Conservation (phyloP, 2,329 filamentous ascomycete species). For the Biscogniauxia sp. region DNA sequence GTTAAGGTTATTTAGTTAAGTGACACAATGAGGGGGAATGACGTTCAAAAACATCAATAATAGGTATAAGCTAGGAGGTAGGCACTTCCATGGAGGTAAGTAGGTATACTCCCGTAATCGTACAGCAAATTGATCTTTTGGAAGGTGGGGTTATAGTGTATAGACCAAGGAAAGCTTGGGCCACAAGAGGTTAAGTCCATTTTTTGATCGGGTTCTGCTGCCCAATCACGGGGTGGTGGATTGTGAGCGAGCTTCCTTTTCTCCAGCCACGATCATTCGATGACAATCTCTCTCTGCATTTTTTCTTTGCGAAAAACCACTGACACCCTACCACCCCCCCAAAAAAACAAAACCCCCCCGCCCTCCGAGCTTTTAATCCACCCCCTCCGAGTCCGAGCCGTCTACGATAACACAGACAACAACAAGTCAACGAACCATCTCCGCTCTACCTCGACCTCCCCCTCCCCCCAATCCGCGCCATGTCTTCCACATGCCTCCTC, state of each 20-base stretch:
- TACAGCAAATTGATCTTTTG: not conserved
- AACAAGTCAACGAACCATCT: slow-evolving; percentile 1
- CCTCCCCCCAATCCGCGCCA: slow-evolving; percentile 36
- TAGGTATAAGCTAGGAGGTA: not conserved
- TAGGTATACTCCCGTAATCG: no score
- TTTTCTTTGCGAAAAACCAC: not conserved
- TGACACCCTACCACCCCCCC: not conserved
- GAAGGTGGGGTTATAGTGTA: no score
- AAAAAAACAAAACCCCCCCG: not conserved
- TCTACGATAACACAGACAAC: not conserved
- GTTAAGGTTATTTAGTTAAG: not conserved
- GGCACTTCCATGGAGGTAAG: no score
- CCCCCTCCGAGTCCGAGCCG: no score
- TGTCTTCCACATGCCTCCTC: slow-evolving; percentile 67
- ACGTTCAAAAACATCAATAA: no score
- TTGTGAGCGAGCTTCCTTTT: not conserved
- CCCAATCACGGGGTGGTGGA: not conserved
- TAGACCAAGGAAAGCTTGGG: not conserved
- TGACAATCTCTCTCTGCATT: not conserved
- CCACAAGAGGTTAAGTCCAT: not conserved
- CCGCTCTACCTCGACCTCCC: slow-evolving; percentile 10
- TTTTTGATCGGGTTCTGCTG: not conserved
- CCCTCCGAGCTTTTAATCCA: not conserved
- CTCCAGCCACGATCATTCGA: slow-evolving; percentile 1
- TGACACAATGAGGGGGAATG: not conserved